Conservation (phyloP, 805 yeast genomes). For the Lipomyces orientalis region DNA sequence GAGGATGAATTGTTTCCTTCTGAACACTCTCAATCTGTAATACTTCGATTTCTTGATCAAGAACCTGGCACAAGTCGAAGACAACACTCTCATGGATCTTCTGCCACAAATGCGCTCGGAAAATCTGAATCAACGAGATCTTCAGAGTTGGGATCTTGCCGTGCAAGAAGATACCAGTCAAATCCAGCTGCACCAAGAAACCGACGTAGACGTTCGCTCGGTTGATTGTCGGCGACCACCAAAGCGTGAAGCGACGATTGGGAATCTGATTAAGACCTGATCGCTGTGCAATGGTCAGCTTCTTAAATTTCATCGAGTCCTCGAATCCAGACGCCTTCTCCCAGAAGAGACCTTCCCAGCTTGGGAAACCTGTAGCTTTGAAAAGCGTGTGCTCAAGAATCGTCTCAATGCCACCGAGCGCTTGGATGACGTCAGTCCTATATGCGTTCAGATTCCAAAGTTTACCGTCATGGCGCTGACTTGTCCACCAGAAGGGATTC, state of each 20-base stretch:
- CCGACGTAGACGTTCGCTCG: slow-evolving; percentile 98
- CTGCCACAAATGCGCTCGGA: slow-evolving; percentile 98
- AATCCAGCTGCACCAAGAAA: slow-evolving; percentile 90
- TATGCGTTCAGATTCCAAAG: slow-evolving; percentile 93
- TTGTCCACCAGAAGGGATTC: slow-evolving; percentile 98
- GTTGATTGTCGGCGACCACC: slow-evolving; percentile 99
- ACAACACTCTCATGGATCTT: slow-evolving; percentile 96
- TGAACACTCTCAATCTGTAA: slow-evolving; percentile 84
- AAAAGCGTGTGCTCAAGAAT: slow-evolving; percentile 93
- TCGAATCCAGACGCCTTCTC: slow-evolving; percentile 97
- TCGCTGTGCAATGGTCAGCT: slow-evolving; percentile 95
- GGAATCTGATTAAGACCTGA: slow-evolving; percentile 98
- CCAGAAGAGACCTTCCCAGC: slow-evolving; percentile 99
- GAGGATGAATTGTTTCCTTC: slow-evolving; percentile 92
- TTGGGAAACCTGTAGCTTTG: slow-evolving; percentile 95
- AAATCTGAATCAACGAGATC: slow-evolving; percentile 92
- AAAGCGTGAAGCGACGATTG: slow-evolving; percentile 91
- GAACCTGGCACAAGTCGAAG: slow-evolving; percentile 87
- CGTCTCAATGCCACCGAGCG: slow-evolving; percentile 96
- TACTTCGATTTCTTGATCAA: slow-evolving; percentile 84
- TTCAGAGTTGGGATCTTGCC: slow-evolving; percentile 98
- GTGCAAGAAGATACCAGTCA: slow-evolving; percentile 95
- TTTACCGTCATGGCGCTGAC: slow-evolving; percentile 90
- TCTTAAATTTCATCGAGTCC: slow-evolving; percentile 91
- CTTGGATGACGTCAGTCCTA: slow-evolving; percentile 94